These are phyloP conservation scores for apple (Malus domestica) DNA, from an alignment of 306 rosid genomes.

Conservation along the genomic window DNA sequence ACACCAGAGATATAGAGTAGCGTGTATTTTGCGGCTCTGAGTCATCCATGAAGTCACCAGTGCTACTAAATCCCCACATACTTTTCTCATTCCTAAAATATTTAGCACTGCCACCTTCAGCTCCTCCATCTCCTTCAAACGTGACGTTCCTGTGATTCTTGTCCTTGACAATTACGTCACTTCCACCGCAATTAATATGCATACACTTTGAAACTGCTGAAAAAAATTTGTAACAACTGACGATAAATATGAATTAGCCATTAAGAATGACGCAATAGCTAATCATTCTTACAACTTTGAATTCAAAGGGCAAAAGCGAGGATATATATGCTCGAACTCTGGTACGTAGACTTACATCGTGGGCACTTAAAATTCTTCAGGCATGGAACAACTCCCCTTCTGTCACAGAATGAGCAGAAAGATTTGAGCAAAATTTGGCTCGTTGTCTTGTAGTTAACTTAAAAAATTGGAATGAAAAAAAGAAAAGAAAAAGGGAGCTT, in stretches of 20 bases:
- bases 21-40: neutral
- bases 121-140: conserved; percentile 18
- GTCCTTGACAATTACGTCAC: conserved; percentile 11
- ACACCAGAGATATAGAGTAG: neutral
- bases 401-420: conserved; percentile 10
- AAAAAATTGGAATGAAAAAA: neutral
- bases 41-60: conserved; percentile 19
- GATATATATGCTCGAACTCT: neutral
- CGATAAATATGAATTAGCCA: neutral
- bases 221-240: neutral
- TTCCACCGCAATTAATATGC: conserved; percentile 49
- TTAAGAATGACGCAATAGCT: neutral
- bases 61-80: conserved; percentile 35
- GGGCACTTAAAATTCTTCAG: conserved; percentile 39
- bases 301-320: neutral
- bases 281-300: neutral
- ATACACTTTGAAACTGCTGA: conserved; percentile 54
- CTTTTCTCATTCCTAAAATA: neutral
- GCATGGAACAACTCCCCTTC: conserved; percentile 46
- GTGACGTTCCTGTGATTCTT: neutral
- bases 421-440: neutral
- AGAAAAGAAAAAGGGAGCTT: neutral
- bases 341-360: conserved; percentile 36
- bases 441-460: neutral
- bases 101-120: conserved; percentile 14